Base-by-base conservation (phyloP, 169 alveolate genomes). In the Amoebophrya sp. region DNA sequence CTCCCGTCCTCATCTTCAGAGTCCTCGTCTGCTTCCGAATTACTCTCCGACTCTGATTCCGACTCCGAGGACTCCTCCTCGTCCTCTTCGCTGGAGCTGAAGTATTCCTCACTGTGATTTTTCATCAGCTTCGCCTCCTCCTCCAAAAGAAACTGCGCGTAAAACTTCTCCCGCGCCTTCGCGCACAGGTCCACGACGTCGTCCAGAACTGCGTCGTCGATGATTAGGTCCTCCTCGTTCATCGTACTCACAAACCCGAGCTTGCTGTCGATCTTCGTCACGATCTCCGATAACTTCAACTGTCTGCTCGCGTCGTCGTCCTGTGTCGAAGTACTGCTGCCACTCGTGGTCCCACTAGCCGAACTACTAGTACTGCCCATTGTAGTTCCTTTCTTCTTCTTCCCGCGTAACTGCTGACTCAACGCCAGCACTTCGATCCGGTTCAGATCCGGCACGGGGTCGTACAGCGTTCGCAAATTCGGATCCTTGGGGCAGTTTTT, bases 401-500 rank as follows among this genome's bases (percentile, higher is more conserved):
- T 3, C 83, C 83, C 29, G 38, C 83, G 32, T 2, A n/a, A 18
- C 83, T 7, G 83, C 32, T 66, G 38, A 25, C 32, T 2, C 54
- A 41, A 41, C 23, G 23, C 83, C 32, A 66, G 83, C 29, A 66
- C 10, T 2, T 25, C 32, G 35, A 2, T 25, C 39, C 35, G 35
- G 32, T 7, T 2, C 35, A 25, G 32, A 2, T 25, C 83, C 10
- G 10, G 32, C 83, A 25, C 83, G 32, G 83, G 12, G 83, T 12
- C 12, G 35, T 25, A n/a, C 10, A 66, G 0, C 35, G 83, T 25
- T 38, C 94, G 90, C 39, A 90, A 54, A 33, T 92, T 92, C 35
- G 94, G 94, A 41, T 92, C 94, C 55, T n/a, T 77, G 90, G 94
- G 94, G 38, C 94, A 92, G 39, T 77, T 33, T n/a, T 53, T 90